Evolutionary conservation across 2,329 filamentous ascomycete species (phyloP), one percentile per base, ranked within the genome.

Genomic region (Magnaporthales sp.): DNA sequence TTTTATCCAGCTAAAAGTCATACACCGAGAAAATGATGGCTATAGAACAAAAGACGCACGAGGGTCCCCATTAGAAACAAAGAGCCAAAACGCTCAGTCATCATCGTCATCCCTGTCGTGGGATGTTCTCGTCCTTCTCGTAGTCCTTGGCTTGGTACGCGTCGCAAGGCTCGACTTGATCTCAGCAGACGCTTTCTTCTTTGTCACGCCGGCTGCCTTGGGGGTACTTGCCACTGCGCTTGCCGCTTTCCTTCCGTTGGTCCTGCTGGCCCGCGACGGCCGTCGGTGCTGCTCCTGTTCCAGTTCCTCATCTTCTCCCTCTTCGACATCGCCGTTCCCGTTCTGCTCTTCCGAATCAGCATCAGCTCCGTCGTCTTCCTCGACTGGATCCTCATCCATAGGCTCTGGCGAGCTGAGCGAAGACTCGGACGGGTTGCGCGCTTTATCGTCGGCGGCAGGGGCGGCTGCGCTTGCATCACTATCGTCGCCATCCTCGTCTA

Each of bases 381-480:
- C 66, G 24, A 32, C 51, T 26, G 54, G 30, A 56, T 67, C 66
- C 58, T 67, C 66, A 19, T 67, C 63, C 66, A 67, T 67, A 2
- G 64, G 64, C 29, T 66, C 67, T 13, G 66, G 66, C 4, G 64
- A 65, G 38, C 64, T 65, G 9, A 64, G 32, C 26, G 63, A 38
- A 10, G 63, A 64, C 22, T 30, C 64, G 13, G 64, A 65, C 13
- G 22, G 26, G 29, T 30, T 63, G 11, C 61, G 24, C 3, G 26
- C 63, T n/a, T 38, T 51, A 24, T 56, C 27, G n/a, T 62, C 64
- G 3, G 31, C 54, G n/a, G 56, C 31, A 9, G 56, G 4, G 7
- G 60, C n/a, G 32, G 30, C 63, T 19, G 22, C 13, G 26, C 11
- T 29, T 31, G 24, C 56, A 3, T 60, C 29, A 13, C 46, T 56